Conservation (phyloP, 768 basidiomycete species). For the Trametes punicea region DNA sequence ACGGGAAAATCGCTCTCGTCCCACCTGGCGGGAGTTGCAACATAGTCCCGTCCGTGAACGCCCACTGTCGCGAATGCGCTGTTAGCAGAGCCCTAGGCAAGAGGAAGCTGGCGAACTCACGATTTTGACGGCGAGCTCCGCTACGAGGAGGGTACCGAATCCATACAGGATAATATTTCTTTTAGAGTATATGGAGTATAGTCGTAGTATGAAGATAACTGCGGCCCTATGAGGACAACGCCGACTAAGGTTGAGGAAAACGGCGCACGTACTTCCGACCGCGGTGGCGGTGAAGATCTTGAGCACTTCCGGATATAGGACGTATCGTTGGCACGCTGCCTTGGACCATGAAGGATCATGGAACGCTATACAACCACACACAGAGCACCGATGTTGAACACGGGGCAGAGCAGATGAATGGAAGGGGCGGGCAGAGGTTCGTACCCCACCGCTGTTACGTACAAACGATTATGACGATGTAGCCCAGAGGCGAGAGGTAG, state of each 20-base stretch:
- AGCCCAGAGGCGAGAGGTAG: slow-evolving; percentile 26
- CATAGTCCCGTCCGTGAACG: slow-evolving; percentile 25
- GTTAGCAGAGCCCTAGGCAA: not conserved
- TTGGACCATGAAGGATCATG: slow-evolving; percentile 23
- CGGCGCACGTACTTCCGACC: slow-evolving; percentile 20
- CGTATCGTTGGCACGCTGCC: slow-evolving; percentile 20
- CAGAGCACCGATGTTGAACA: not conserved
- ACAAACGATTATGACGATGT: slow-evolving; percentile 28
- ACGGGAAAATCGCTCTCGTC: not conserved
- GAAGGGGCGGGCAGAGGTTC: not conserved
- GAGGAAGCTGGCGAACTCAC: slow-evolving; percentile 4
- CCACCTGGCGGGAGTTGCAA: slow-evolving; percentile 26
- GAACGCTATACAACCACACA: slow-evolving; percentile 11
- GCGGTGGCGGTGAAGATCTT: slow-evolving; percentile 25
- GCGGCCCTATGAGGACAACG: not conserved
- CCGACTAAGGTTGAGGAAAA: not conserved
- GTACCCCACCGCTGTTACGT: slow-evolving; percentile 8
- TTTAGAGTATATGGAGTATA: slow-evolving; percentile 26
- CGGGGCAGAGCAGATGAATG: not conserved
- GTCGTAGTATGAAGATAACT: slow-evolving; percentile 28
- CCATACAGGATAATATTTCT: slow-evolving; percentile 16
- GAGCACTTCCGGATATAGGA: slow-evolving; percentile 25
- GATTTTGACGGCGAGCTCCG: slow-evolving; percentile 25
- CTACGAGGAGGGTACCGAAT: slow-evolving; percentile 19
- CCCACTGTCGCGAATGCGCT: slow-evolving; percentile 18